Conservation (phyloP, 345 rosid species). For the Dimocarpus longan region DNA sequence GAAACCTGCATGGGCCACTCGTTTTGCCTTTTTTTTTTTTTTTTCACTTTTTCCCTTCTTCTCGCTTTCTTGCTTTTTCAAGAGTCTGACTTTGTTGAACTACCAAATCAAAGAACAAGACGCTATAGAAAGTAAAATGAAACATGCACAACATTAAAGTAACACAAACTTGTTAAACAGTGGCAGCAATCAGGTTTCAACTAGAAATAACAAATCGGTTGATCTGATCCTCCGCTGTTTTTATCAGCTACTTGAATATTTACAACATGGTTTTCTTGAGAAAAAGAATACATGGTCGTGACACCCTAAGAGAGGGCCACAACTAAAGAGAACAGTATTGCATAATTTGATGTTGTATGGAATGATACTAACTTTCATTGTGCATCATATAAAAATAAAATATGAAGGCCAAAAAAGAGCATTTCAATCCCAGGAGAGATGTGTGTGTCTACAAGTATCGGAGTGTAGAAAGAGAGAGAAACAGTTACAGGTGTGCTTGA, state of each 20-base stretch:
- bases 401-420: neutral
- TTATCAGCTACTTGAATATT: neutral
- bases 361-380: neutral
- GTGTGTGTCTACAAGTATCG: conserved; percentile 8
- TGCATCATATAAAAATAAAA: neutral
- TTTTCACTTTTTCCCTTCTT: no score
- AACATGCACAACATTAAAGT: no score
- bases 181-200: neutral
- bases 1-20: conserved; percentile 51
- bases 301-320: no score
- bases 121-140: no score
- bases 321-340: neutral
- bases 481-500: neutral
- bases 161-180: no score
- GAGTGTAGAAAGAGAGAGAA: neutral
- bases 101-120: no score
- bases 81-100: neutral
- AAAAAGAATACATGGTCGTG: no score
- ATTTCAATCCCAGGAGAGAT: neutral
- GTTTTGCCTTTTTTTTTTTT: no score
- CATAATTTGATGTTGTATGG: neutral
- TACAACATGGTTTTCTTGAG: neutral
- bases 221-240: neutral
- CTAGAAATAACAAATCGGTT: neutral
- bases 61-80: neutral